Evolutionary conservation across 345 rosid species (phyloP).

Genomic region (Brassica juncea): DNA sequence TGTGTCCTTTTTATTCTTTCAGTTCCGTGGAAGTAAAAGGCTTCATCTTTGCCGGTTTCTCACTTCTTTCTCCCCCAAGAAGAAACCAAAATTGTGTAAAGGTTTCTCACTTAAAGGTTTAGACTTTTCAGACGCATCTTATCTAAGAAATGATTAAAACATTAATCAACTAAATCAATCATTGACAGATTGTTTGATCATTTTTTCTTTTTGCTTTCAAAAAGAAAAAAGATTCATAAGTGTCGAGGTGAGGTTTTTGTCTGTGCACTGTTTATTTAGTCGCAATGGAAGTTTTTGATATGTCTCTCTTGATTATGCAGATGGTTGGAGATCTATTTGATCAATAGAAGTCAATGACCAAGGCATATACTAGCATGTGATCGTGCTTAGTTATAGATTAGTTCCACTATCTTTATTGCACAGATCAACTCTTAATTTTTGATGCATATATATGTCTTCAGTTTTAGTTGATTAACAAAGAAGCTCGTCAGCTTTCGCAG

Average conservation of each 20-base stretch:
- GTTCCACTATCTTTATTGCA: constrained; percentile 18
- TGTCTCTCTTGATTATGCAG: constrained; percentile 43
- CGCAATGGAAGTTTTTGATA: constrained; percentile 4
- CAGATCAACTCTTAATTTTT: constrained; percentile 8
- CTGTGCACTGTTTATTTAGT: constrained; percentile 24
- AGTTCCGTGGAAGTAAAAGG: neutral
- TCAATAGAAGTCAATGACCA: constrained; percentile 88
- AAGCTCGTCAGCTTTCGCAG: neutral
- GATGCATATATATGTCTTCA: neutral
- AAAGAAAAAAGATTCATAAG: too few species aligned
- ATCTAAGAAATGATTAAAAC: neutral
- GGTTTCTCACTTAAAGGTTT: neutral
- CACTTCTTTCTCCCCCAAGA: neutral
- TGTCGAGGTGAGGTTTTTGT: constrained; percentile 52
- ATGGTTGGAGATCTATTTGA: constrained; percentile 99
- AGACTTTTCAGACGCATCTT: too few species aligned
- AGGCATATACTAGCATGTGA: constrained; percentile 99
- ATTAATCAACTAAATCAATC: neutral
- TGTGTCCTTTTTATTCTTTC: neutral
- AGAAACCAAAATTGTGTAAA: neutral
- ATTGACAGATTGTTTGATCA: too few species aligned
- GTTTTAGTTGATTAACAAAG: neutral
- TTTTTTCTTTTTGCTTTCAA: too few species aligned
- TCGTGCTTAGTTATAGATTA: constrained; percentile 73
- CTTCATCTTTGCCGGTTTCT: neutral